phyloP scores from a whole-genome alignment of 2,329 filamentous ascomycete species.

The Lecanosticta acicola region DNA sequence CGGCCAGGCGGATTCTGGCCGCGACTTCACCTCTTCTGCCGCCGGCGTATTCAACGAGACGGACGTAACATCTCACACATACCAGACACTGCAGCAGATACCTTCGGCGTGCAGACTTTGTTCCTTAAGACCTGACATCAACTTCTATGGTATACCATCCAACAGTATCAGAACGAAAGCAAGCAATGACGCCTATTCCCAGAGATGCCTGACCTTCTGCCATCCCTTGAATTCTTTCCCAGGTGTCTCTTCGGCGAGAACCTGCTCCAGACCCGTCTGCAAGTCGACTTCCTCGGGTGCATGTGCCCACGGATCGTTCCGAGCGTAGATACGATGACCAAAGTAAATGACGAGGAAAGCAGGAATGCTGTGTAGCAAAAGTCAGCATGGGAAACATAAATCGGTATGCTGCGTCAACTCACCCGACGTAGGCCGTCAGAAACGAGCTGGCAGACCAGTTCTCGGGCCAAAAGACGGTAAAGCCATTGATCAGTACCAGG shows the following conservation, averaged over 20 bases:
- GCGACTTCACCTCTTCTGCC: too few relatives aligned
- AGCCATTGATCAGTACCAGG: conserved; percentile 69
- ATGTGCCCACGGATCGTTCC: conserved; percentile 49
- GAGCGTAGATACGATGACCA: conserved; percentile 45
- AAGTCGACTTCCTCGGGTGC: conserved; percentile 49
- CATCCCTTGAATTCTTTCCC: conserved; percentile 23
- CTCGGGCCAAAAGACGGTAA: conserved; percentile 64
- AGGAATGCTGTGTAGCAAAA: too few relatives aligned
- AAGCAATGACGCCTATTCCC: conserved; percentile 9
- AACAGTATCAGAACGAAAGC: too few relatives aligned
- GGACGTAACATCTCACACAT: too few relatives aligned
- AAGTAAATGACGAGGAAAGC: conserved; percentile 54
- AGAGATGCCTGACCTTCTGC: conserved; percentile 34
- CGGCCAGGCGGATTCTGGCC: too few relatives aligned
- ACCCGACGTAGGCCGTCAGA: conserved; percentile 54
- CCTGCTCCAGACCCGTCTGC: conserved; percentile 37
- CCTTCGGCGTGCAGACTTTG: too few relatives aligned
- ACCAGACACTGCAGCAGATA: too few relatives aligned
- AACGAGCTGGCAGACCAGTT: conserved; percentile 61
- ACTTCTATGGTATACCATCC: too few relatives aligned
- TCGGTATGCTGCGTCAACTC: too few relatives aligned
- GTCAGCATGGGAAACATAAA: too few relatives aligned
- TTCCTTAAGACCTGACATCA: too few relatives aligned
- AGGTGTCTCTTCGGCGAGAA: conserved; percentile 32
- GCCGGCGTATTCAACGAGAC: too few relatives aligned